Evolutionary conservation across 192 early-diverging fungal genomes (phyloP), one percentile per base, ranked within the genome.

Genomic region (Glomus cerebriforme): DNA sequence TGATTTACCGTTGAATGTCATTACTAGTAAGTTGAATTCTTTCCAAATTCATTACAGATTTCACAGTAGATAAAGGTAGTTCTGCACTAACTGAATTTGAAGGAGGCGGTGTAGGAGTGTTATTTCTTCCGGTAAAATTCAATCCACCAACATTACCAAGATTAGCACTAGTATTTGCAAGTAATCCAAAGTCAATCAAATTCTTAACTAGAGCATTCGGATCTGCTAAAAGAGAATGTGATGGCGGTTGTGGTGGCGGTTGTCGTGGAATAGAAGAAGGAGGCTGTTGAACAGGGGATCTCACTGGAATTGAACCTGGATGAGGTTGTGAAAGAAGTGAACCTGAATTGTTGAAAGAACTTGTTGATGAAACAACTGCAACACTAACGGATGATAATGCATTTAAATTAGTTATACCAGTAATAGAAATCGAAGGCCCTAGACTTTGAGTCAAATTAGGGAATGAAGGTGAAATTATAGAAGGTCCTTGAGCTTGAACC

Each of bases 1-100:
- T 24, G 12, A 80, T 62, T 63, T 82, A 85, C 86, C 77, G 69
- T 73, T 89, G 85, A 47, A 89, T 80, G 60, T 88, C 88, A 59
- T 87, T 83, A 31, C 82, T 86, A 0, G 82, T 87, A n/a, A 89
- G 35, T n/a, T 82, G 79, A 75, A 89, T 89, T 47, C 67, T 68
- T 13, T 82, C 84, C 47, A 77, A 73, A 63, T 83, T 79, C 32
- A 67, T 79, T 24, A 37, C 37, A 31, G 49, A 54, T 54, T 71
- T 47, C 22, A 47, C 31, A 39, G 65, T 70, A 47, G 79, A 19
- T 19, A 39, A 37, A 19, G 77, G 77, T 24, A 71, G 43, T 24
- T 45, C 70, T 22, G 27, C 34, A 27, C 17, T 26, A 27, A 24
- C 60, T 64, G 39, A 27, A 17, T 12, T 34, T 67, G 45, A 31